Conservation (phyloP, 148 eudicot species). For the Euryodendron excelsum region DNA sequence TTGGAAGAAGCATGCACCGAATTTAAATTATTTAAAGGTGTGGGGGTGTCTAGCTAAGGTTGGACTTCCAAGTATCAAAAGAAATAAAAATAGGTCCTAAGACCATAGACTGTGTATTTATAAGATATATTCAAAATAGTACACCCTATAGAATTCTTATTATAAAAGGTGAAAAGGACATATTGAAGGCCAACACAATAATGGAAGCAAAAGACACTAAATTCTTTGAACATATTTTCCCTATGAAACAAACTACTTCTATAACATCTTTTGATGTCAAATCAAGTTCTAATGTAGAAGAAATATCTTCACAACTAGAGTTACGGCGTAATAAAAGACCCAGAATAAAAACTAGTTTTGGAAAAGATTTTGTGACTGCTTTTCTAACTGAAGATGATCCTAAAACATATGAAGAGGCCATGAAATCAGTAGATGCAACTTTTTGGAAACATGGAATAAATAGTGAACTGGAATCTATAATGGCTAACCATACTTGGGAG, state of each 20-base stretch:
- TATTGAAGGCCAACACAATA: neutral
- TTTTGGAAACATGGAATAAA: constrained; percentile 13
- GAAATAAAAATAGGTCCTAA: constrained; percentile 6
- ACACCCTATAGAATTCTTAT: constrained; percentile 16
- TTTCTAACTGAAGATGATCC: neutral
- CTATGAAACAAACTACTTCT: neutral
- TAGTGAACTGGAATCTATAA: constrained; percentile 9
- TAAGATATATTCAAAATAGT: constrained; percentile 9
- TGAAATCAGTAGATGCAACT: neutral
- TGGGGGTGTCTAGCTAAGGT: neutral
- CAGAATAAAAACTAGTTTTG: neutral
- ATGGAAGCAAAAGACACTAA: constrained; percentile 13
- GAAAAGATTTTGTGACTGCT: neutral
- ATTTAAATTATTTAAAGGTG: no score
- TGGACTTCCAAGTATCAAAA: neutral
- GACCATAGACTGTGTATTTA: neutral
- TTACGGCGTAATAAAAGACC: neutral
- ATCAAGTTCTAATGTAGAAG: no score
- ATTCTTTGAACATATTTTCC: constrained; percentile 17
- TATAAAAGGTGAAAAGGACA: neutral
- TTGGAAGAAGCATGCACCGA: constrained; percentile 1
- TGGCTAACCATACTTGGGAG: constrained; percentile 7
- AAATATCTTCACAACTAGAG: neutral
- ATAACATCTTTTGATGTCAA: neutral
- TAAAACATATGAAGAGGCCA: neutral